Evolutionary conservation across 169 alveolate genomes (phyloP), one percentile per base, ranked within the genome.

Genomic region (Eimeria acervulina): DNA sequence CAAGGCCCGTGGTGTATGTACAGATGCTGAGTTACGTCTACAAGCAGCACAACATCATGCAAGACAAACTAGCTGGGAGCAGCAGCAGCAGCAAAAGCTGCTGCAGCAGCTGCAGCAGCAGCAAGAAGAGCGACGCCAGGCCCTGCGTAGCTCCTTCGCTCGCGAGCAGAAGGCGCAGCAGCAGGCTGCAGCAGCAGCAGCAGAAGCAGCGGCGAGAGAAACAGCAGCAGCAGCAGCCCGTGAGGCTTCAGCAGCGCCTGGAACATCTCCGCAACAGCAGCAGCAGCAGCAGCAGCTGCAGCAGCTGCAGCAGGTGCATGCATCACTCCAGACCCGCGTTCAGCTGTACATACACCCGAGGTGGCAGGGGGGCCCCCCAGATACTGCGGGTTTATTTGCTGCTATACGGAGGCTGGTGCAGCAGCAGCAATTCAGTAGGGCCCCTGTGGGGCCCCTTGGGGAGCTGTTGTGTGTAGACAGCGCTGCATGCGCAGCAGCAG

Each of bases 101-200:
- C 55, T 47, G 55, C 55, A 47, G 55, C 55, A 12, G 61, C 81
- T 52, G 61, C 59, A 90, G 90, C 95, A 90, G 63, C 89, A 72
- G 59, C 90, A 38, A 31, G 42, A 23, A 55, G 61, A 17, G 95
- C 85, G 95, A 21, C 33, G 85, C 38, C 83, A 38, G 74, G 31
- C 63, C 42, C 63, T 21, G 63, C 61, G 61, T n/a, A 7, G 17
- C 31, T 31, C 68, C 23, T 36, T 28, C 31, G 51, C 63, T 33
- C 66, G 95, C 13, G 61, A 38, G 72, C 61, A 89, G 80, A 33
- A 78, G 63, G 55, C 55, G 12, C 55, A 47, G 55, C 55, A 47
- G 12, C 55, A 47, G 12, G 55, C 55, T 7, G 55, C 55, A 47
- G 55, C 55, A 47, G 55, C 55, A 47, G 55, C 55, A 47, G 55